These are phyloP conservation scores for Pyricularia sp. DNA, from an alignment of 2,329 filamentous ascomycete species.

Conservation along the genomic window DNA sequence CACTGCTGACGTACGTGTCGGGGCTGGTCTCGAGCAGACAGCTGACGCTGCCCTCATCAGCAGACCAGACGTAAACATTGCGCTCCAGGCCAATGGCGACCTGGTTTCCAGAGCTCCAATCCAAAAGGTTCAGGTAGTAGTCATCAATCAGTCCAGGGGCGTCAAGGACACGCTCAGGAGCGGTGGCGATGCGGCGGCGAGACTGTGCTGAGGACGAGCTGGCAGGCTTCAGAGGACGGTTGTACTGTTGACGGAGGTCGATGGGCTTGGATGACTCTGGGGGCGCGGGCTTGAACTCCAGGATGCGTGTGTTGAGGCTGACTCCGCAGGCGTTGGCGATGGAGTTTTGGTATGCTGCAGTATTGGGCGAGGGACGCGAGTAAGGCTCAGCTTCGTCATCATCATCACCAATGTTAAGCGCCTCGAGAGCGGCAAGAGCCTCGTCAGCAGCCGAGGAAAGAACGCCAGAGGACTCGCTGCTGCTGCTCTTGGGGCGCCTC, in stretches of 20 bases:
- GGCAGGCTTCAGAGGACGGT: constrained; percentile 79
- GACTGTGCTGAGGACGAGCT: constrained; percentile 71
- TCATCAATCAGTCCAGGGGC: constrained; percentile 94
- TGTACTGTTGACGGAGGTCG: constrained; percentile 95
- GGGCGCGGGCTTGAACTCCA: constrained; percentile 96
- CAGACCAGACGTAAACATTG: constrained; percentile 97
- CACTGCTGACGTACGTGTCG: constrained; percentile 94
- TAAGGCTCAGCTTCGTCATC: constrained; percentile 60
- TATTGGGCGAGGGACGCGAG: constrained; percentile 74
- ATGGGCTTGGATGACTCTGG: constrained; percentile 98
- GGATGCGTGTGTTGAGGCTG: constrained; percentile 86
- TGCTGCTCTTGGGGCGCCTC: constrained; percentile 63
- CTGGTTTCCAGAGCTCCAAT: constrained; percentile 97
- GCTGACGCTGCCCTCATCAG: constrained; percentile 81
- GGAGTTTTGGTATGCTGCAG: constrained; percentile 35
- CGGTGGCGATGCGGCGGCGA: constrained; percentile 84
- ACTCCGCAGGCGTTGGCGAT: constrained; percentile 47
- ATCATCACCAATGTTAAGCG: constrained; percentile 64
- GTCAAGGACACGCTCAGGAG: constrained; percentile 91
- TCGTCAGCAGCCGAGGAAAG: constrained; percentile 76
- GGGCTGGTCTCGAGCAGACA: constrained; percentile 78
- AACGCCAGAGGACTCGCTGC: constrained; percentile 61
- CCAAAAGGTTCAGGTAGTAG: constrained; percentile 97
- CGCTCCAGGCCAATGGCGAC: constrained; percentile 96
- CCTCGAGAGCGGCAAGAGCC: constrained; percentile 68